Percentiles rank a stretch among this genome's conserved stretches.
Evolutionary conservation across 129 eudicot species (phyloP).

Genomic region (Tanacetum coccineum): DNA sequence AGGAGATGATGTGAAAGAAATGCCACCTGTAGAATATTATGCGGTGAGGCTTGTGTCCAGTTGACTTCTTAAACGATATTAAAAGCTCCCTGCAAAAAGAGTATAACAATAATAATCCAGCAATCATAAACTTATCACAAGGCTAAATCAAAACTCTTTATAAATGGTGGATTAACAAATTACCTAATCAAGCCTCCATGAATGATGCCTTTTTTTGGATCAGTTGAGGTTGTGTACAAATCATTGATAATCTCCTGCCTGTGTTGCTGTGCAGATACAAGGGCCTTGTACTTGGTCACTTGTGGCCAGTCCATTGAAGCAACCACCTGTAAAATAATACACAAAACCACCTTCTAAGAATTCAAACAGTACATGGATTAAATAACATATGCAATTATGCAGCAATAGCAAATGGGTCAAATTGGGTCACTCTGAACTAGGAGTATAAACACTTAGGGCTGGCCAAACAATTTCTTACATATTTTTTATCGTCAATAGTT

Average conservation of each 20-base stretch:
- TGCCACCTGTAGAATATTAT: slow-evolving; percentile 39
- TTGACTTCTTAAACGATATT: slow-evolving; percentile 28
- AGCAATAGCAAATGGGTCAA: neutral
- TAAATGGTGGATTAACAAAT: neutral
- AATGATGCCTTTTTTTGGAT: slow-evolving; percentile 36
- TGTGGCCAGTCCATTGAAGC: too few relatives aligned
- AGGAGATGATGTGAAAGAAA: slow-evolving; percentile 22
- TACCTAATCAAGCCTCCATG: slow-evolving; percentile 12
- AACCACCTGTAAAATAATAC: too few relatives aligned
- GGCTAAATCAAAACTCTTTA: slow-evolving; percentile 5
- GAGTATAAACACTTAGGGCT: too few relatives aligned
- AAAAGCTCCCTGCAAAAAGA: slow-evolving; percentile 54
- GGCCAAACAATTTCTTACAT: too few relatives aligned
- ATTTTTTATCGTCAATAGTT: too few relatives aligned
- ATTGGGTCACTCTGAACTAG: too few relatives aligned
- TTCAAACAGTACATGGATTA: too few relatives aligned
- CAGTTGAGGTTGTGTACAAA: slow-evolving; percentile 32
- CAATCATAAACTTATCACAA: neutral
- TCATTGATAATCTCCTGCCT: slow-evolving; percentile 61
- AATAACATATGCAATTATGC: too few relatives aligned
- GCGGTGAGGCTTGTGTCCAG: slow-evolving; percentile 25
- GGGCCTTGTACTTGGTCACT: too few relatives aligned
- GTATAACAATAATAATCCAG: neutral
- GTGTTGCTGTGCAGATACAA: too few relatives aligned
- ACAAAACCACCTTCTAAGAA: neutral